Percentiles rank a stretch among this genome's conserved stretches.
Evolutionary conservation across 2,329 filamentous ascomycete species (phyloP).

Genomic region (Colletotrichum cereale): DNA sequence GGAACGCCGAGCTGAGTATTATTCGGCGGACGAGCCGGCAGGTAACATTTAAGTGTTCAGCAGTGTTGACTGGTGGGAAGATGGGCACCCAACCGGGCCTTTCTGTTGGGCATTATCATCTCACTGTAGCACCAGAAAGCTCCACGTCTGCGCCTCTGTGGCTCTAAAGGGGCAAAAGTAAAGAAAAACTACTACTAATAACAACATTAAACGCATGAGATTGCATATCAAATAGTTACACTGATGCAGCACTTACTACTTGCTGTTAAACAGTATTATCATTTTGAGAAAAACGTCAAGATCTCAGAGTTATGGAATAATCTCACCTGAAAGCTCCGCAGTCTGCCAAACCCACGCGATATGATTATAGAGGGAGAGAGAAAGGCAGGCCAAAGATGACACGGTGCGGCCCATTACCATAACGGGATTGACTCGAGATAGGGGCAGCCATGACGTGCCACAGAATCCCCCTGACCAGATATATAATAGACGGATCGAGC

Average conservation of each 20-base stretch:
- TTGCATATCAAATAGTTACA: too few species aligned
- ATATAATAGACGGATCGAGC: neutral
- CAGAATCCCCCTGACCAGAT: too few species aligned
- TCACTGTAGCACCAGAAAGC: too few species aligned
- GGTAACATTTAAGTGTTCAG: neutral
- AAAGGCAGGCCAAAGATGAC: neutral
- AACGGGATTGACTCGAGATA: neutral
- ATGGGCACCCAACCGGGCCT: neutral
- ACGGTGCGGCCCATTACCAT: neutral
- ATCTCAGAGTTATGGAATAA: too few species aligned
- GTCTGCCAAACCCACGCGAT: neutral
- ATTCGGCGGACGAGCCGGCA: neutral
- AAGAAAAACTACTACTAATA: too few species aligned
- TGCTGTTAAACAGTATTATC: too few species aligned
- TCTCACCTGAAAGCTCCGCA: slow-evolving; percentile 1
- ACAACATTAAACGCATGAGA: too few species aligned
- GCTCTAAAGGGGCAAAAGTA: too few species aligned
- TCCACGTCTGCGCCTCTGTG: too few species aligned
- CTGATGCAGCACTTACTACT: too few species aligned
- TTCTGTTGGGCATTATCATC: neutral
- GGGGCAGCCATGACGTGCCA: too few species aligned
- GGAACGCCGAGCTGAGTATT: neutral
- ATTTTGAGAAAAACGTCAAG: too few species aligned
- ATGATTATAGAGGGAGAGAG: neutral
- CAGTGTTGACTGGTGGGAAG: neutral